Conservation (phyloP, 2,329 filamentous ascomycete species). For the Fusarium continuum region DNA sequence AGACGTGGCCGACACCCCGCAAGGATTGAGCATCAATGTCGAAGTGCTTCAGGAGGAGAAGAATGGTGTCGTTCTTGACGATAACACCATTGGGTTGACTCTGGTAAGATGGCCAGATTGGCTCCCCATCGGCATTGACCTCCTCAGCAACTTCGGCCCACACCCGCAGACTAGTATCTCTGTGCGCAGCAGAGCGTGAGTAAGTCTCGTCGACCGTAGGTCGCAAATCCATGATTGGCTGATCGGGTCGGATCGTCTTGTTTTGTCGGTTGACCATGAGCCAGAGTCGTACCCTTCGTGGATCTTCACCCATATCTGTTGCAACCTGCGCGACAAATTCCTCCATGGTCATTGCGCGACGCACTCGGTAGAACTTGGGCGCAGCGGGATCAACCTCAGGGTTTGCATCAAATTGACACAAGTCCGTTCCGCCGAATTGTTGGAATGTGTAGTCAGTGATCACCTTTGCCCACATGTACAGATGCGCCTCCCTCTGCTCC, state of each 20-base stretch:
- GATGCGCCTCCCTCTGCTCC: conserved; percentile 91
- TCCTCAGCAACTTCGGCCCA: conserved; percentile 85
- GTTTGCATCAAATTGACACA: conserved; percentile 74
- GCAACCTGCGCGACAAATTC: conserved; percentile 79
- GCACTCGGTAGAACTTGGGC: conserved; percentile 76
- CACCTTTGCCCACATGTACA: conserved; percentile 87
- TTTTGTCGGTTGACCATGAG: conserved; percentile 99
- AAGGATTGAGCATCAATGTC: conserved; percentile 80
- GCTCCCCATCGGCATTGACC: conserved; percentile 71
- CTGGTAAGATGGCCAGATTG: conserved; percentile 75
- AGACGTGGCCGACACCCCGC: conserved; percentile 81
- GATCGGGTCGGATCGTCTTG: conserved; percentile 91
- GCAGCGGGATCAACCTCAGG: conserved; percentile 73
- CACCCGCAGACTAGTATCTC: conserved; percentile 79
- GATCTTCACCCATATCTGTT: conserved; percentile 72
- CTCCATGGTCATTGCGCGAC: conserved; percentile 77
- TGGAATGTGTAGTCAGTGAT: conserved; percentile 85
- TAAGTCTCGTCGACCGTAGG: conserved; percentile 80
- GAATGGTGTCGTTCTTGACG: conserved; percentile 71
- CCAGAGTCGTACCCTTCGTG: conserved; percentile 83
- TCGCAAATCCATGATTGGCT: conserved; percentile 79
- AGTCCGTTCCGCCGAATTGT: conserved; percentile 83
- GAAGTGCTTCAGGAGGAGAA: conserved; percentile 94
- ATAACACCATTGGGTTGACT: conserved; percentile 65
- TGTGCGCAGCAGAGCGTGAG: conserved; percentile 61